Evolutionary conservation across 1,284 basidiomycete genomes (phyloP).

Genomic region (Sporisorium exsertum): DNA sequence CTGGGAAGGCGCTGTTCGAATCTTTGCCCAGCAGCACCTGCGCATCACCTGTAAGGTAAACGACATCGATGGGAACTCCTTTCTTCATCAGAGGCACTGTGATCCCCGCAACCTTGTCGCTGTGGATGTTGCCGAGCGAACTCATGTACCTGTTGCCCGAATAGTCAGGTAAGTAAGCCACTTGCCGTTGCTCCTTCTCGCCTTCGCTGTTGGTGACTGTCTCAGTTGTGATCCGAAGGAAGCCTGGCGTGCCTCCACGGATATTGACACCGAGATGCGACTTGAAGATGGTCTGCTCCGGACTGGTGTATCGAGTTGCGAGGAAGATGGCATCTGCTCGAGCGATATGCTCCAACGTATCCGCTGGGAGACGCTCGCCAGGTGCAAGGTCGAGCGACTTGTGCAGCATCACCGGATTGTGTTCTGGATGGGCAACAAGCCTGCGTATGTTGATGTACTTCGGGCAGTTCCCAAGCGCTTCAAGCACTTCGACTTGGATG

Average conservation of each 20-base stretch:
- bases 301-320: slow-evolving; percentile 29
- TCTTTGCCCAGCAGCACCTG: slow-evolving; percentile 26
- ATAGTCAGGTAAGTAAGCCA: slow-evolving; percentile 41
- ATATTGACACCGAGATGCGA: slow-evolving; percentile 44
- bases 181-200: slow-evolving; percentile 19
- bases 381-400: slow-evolving; percentile 12
- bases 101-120: slow-evolving; percentile 34
- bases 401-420: slow-evolving; percentile 16
- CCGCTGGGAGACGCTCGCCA: slow-evolving; percentile 15
- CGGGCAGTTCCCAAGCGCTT: slow-evolving; percentile 41
- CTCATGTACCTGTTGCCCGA: slow-evolving; percentile 44
- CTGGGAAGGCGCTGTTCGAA: slow-evolving; percentile 20
- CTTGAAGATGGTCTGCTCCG: slow-evolving; percentile 35
- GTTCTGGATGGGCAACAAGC: slow-evolving; percentile 18
- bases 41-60: slow-evolving; percentile 38
- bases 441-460: slow-evolving; percentile 42
- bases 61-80: slow-evolving; percentile 35
- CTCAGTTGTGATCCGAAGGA: slow-evolving; percentile 25
- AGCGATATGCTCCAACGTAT: slow-evolving; percentile 28
- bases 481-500: slow-evolving; percentile 38
- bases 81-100: slow-evolving; percentile 31
- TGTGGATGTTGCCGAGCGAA: slow-evolving; percentile 42
- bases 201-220: neutral
- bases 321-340: slow-evolving; percentile 38
- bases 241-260: slow-evolving; percentile 43